phyloP scores from a whole-genome alignment of 108 stramenopile species.

The Cyclotella baltica region DNA sequence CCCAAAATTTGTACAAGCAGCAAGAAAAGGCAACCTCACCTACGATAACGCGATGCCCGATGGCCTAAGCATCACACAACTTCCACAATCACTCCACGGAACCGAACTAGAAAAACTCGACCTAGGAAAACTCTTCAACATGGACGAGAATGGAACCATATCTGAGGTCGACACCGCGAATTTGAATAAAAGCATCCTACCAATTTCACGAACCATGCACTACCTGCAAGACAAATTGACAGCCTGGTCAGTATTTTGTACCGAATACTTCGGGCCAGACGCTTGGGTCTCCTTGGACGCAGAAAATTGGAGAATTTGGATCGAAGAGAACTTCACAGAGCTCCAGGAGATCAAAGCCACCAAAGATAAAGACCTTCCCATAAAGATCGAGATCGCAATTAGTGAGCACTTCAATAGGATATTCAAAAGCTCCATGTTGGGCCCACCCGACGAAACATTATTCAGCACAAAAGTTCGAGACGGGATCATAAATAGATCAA shows the following conservation, averaged over 20 bases:
- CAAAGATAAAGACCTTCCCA: conserved; percentile 8
- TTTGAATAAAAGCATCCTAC: conserved; percentile 6
- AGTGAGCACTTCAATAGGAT: conserved; percentile 1
- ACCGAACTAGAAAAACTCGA: conserved; percentile 7
- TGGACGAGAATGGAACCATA: background rate
- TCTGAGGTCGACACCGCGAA: background rate
- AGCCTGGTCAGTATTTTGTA: background rate
- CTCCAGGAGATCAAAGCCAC: background rate
- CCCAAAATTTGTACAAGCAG: background rate
- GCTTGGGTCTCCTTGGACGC: background rate
- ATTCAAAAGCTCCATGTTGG: background rate
- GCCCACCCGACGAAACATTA: conserved; percentile 1
- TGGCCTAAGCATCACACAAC: background rate
- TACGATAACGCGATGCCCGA: background rate
- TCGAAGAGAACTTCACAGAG: background rate
- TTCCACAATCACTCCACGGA: background rate
- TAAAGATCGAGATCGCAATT: background rate
- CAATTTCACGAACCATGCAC: conserved; percentile 2
- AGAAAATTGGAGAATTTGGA: background rate
- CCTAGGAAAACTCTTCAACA: background rate
- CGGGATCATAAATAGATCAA: background rate
- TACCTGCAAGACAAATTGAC: conserved; percentile 8
- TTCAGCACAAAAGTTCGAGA: background rate
- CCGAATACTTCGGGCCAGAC: background rate
- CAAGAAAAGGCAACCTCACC: background rate